A percentile compares a stretch with the other conserved stretches of the same genome.
These are phyloP conservation scores for Apiospora marii DNA, from an alignment of 2,329 filamentous ascomycete genomes.

Conservation along the genomic window DNA sequence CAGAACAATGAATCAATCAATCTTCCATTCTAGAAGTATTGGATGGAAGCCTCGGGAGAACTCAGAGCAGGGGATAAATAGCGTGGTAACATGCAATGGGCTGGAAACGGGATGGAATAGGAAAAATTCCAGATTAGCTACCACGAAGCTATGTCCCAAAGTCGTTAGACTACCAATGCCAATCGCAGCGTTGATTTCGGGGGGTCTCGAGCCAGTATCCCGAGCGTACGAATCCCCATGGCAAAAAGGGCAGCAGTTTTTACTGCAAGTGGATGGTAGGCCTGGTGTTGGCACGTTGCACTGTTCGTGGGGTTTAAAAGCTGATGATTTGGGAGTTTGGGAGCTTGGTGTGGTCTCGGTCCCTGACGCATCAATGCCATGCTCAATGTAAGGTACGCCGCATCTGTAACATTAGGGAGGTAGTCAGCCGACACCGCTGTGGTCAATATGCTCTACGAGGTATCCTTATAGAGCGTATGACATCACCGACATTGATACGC, in stretches of 20 bases:
- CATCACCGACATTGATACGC: neutral
- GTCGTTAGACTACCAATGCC: neutral
- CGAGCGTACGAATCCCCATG: neutral
- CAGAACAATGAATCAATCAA: neutral
- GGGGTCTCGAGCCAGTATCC: neutral
- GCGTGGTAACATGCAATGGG: neutral
- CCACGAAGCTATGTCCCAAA: neutral
- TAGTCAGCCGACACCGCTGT: neutral
- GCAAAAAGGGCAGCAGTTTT: neutral
- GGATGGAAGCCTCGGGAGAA: neutral
- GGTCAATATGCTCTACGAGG: neutral
- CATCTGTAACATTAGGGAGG: neutral
- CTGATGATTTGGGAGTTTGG: neutral
- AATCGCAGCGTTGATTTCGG: neutral
- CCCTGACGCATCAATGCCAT: slow-evolving; percentile 1
- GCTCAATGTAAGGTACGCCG: neutral
- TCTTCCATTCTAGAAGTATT: neutral
- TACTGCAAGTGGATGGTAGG: neutral
- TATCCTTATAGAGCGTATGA: neutral
- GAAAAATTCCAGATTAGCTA: neutral
- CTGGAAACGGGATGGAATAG: neutral
- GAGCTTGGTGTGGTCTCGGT: neutral
- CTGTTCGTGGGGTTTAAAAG: neutral
- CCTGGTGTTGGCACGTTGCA: neutral
- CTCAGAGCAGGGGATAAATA: neutral